Evolutionary conservation across 257 asterid species (phyloP).

Genomic region (Dorcoceras hygrometricum): DNA sequence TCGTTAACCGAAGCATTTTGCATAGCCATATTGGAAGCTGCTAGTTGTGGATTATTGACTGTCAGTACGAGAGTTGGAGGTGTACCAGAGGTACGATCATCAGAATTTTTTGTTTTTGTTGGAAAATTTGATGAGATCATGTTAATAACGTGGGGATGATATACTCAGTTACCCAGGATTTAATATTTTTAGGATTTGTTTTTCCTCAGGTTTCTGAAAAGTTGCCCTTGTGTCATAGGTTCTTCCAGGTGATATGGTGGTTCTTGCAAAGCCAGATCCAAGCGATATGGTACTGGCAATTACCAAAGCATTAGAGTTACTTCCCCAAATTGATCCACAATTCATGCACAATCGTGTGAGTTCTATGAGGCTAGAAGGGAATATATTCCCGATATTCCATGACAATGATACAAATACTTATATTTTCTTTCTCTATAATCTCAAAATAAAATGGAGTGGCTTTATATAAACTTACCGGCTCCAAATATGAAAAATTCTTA

Average conservation of each 20-base stretch:
- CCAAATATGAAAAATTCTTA: neutral
- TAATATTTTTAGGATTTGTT: conserved; percentile 15
- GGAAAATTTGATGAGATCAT: conserved; percentile 25
- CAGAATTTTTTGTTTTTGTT: conserved; percentile 25
- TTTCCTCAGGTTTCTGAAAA: conserved; percentile 25
- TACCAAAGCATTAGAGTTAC: conserved; percentile 70
- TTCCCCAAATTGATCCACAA: conserved; percentile 88
- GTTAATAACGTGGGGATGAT: conserved; percentile 24
- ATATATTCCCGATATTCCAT: conserved; percentile 1
- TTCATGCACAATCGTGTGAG: conserved; percentile 86
- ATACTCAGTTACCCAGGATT: conserved; percentile 19
- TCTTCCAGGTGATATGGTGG: conserved; percentile 95
- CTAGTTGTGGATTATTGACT: conserved; percentile 95
- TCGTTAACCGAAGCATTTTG: conserved; percentile 98
- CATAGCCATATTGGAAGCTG: conserved; percentile 96
- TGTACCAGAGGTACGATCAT: conserved; percentile 90
- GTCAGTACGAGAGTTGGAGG: conserved; percentile 99
- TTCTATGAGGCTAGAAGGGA: conserved; percentile 19
- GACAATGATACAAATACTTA: neutral
- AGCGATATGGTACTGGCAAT: conserved; percentile 80
- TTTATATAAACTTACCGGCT: no score
- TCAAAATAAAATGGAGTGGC: neutral
- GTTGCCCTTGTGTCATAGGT: conserved; percentile 44
- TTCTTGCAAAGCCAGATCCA: conserved; percentile 91
- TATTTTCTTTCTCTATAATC: conserved; percentile 5